These are phyloP conservation scores for Guadua angustifolia DNA, from an alignment of 176 grass and related monocot species.

Conservation along the genomic window DNA sequence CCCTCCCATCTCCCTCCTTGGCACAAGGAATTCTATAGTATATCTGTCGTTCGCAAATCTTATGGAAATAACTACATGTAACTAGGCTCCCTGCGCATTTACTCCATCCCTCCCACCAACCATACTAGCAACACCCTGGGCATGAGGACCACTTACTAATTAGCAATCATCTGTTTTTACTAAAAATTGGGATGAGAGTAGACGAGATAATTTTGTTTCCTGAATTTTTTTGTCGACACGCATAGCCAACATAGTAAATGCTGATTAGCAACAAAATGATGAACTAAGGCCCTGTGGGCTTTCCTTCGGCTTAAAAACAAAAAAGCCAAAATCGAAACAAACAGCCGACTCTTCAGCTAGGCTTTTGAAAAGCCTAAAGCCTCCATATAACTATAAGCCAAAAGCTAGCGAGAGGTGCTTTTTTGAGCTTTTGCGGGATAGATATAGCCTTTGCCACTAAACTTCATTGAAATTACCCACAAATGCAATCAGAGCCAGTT, in stretches of 20 bases:
- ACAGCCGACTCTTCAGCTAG: no score
- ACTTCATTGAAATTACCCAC: no score
- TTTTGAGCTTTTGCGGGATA: no score
- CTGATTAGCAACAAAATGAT: not conserved
- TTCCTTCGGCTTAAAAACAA: no score
- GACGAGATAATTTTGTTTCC: not conserved
- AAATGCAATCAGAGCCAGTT: no score
- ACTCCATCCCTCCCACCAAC: constrained; percentile 7
- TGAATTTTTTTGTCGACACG: not conserved
- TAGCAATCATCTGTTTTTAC: not conserved
- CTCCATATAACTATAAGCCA: no score
- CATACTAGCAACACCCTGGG: not conserved
- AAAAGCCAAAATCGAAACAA: no score
- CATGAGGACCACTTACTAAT: not conserved
- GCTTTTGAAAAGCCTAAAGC: no score
- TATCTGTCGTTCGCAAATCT: not conserved
- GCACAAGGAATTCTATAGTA: not conserved
- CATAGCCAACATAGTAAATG: not conserved
- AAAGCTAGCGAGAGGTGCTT: no score
- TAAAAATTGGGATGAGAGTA: not conserved
- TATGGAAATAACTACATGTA: not conserved
- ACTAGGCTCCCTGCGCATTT: not conserved
- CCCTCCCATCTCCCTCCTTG: not conserved
- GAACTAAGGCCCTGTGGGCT: not conserved
- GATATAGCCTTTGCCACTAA: no score